These are phyloP conservation scores for Candida verbasci DNA, from an alignment of 805 yeast genomes.

Conservation along the genomic window DNA sequence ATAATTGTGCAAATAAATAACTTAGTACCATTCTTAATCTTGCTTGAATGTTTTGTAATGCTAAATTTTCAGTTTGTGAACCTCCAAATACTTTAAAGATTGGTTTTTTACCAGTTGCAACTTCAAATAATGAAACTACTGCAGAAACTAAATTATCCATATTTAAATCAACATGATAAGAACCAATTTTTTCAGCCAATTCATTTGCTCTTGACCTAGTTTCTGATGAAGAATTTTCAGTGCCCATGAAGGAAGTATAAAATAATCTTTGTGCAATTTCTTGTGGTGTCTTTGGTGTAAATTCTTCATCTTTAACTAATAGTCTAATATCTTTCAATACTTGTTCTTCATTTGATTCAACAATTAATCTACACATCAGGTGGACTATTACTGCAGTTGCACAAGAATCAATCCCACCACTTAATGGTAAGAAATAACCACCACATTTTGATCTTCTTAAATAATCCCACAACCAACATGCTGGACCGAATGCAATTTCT, in stretches of 20 bases:
- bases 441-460: slow-evolving; percentile 85
- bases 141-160: slow-evolving; percentile 83
- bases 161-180: slow-evolving; percentile 87
- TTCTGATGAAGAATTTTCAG: slow-evolving; percentile 83
- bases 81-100: slow-evolving; percentile 93
- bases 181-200: slow-evolving; percentile 71
- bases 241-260: slow-evolving; percentile 95
- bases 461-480: slow-evolving; percentile 99
- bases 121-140: slow-evolving; percentile 71
- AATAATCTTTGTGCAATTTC: slow-evolving; percentile 75
- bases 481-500: slow-evolving; percentile 97
- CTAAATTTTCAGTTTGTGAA: slow-evolving; percentile 82
- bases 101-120: slow-evolving; percentile 88
- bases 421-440: slow-evolving; percentile 88
- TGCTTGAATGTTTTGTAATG: slow-evolving; percentile 95
- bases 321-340: slow-evolving; percentile 74
- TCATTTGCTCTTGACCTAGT: slow-evolving; percentile 80
- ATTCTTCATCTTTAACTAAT: slow-evolving; percentile 55
- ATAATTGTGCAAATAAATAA: slow-evolving; percentile 85
- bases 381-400: slow-evolving; percentile 94
- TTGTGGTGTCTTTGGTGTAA: slow-evolving; percentile 69
- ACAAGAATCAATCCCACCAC: slow-evolving; percentile 98
- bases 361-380: slow-evolving; percentile 89
- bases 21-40: slow-evolving; percentile 92
- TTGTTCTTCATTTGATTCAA: slow-evolving; percentile 54